Percentiles rank a stretch among this genome's conserved stretches.
These are phyloP conservation scores for Solanum lignicaule DNA, from an alignment of 257 asterid species.

Conservation along the genomic window DNA sequence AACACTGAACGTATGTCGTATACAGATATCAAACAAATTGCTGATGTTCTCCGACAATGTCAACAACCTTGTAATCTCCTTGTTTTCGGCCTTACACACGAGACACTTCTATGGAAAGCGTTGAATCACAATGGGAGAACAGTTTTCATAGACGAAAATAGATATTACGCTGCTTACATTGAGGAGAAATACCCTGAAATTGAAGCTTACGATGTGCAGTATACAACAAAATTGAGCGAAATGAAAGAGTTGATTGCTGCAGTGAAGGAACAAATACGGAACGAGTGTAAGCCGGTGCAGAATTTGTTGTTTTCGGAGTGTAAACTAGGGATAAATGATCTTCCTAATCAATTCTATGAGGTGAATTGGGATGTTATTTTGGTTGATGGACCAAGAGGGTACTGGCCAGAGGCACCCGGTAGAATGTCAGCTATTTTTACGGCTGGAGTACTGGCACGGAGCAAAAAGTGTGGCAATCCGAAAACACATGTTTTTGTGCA, in stretches of 20 bases:
- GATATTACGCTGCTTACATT: slow-evolving; percentile 40
- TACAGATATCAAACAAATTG: slow-evolving; percentile 40
- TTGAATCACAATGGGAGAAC: slow-evolving; percentile 37
- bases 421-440: slow-evolving; percentile 82
- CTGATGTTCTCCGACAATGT: slow-evolving; percentile 41
- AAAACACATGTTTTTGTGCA: slow-evolving; percentile 79
- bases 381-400: slow-evolving; percentile 82
- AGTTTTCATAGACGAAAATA: slow-evolving; percentile 42
- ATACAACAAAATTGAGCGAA: slow-evolving; percentile 36
- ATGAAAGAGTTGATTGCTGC: slow-evolving; percentile 35
- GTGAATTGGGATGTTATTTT: slow-evolving; percentile 77
- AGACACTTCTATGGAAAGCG: slow-evolving; percentile 50
- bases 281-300: slow-evolving; percentile 86
- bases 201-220: slow-evolving; percentile 51
- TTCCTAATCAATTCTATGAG: slow-evolving; percentile 83
- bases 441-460: slow-evolving; percentile 74
- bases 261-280: slow-evolving; percentile 34
- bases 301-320: slow-evolving; percentile 79
- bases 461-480: slow-evolving; percentile 45
- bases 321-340: slow-evolving; percentile 62
- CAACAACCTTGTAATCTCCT: slow-evolving; percentile 41
- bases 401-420: slow-evolving; percentile 90
- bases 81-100: slow-evolving; percentile 41
- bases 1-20: slow-evolving; percentile 34
- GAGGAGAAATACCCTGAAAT: slow-evolving; percentile 46